phyloP scores from a whole-genome alignment of 371 early-diverging fungal genomes.

The Apophysomyces variabilis region DNA sequence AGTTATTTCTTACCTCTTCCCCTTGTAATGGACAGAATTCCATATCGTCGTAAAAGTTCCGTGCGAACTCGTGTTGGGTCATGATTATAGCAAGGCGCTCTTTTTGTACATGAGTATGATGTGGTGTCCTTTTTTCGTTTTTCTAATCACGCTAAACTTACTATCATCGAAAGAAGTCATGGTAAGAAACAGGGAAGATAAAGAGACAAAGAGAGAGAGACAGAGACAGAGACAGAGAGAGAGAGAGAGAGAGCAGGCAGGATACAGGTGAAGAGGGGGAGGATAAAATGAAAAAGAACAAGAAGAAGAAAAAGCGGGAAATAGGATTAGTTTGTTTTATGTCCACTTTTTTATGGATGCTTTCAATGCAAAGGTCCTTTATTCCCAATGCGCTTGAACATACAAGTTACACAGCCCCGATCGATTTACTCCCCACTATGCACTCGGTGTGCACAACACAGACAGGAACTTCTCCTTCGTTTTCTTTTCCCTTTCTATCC shows the following conservation, averaged over 20 bases:
- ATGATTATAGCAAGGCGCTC: conserved; percentile 38
- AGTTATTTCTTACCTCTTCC: conserved; percentile 22
- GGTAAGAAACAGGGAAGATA: conserved; percentile 1
- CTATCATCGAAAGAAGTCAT: conserved; percentile 4
- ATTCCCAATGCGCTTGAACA: conserved; percentile 14
- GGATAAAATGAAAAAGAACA: conserved; percentile 17
- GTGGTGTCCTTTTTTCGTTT: not conserved
- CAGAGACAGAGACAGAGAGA: no score
- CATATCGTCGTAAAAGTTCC: conserved; percentile 53
- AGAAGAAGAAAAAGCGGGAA: conserved; percentile 16
- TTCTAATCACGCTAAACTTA: not conserved
- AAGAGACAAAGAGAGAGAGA: not conserved
- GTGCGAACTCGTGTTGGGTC: conserved; percentile 49
- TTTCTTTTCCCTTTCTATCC: not conserved
- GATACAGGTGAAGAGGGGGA: not conserved
- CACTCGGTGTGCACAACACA: conserved; percentile 6
- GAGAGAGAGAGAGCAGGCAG: not conserved
- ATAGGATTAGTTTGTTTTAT: not conserved
- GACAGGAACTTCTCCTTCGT: not conserved
- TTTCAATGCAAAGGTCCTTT: conserved; percentile 21
- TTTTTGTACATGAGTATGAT: not conserved
- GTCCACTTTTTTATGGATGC: not conserved
- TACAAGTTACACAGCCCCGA: conserved; percentile 22
- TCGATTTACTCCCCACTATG: conserved; percentile 13
- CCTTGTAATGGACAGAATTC: conserved; percentile 50